These are phyloP conservation scores for Neocallimastix lanati DNA, from an alignment of 192 early-diverging fungal species.

Conservation along the genomic window DNA sequence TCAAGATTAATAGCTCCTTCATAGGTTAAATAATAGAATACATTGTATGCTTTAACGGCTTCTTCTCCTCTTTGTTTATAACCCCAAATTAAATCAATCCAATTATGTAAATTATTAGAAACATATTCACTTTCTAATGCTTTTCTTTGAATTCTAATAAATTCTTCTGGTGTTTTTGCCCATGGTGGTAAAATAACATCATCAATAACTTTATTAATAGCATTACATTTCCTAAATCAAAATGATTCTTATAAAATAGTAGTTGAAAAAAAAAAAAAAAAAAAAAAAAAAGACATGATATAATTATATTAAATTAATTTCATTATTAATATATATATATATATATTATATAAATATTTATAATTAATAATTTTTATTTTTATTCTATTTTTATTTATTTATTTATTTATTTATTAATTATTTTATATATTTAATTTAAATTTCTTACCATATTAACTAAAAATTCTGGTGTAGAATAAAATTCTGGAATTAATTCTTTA, in stretches of 20 bases:
- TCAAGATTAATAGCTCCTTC: conserved; percentile 87
- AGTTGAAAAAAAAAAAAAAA: too few species aligned
- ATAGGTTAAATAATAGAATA: conserved; percentile 92
- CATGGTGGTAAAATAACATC: conserved; percentile 71
- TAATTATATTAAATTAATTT: too few species aligned
- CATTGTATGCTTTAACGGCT: conserved; percentile 70
- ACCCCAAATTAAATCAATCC: conserved; percentile 92
- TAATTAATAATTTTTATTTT: too few species aligned
- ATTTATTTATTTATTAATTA: too few species aligned
- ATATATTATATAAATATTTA: too few species aligned
- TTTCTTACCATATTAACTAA: conserved; percentile 28
- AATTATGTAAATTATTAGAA: conserved; percentile 69
- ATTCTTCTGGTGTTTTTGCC: conserved; percentile 63
- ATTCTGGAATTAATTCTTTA: conserved; percentile 87
- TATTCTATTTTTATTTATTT: too few species aligned
- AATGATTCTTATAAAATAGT: neutral
- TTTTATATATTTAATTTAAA: too few species aligned
- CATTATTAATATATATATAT: too few species aligned
- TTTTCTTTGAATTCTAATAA: conserved; percentile 64
- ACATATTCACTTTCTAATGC: conserved; percentile 66
- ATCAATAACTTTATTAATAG: conserved; percentile 31
- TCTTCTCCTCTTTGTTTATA: conserved; percentile 79
- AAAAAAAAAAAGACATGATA: too few species aligned
- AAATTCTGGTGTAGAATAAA: conserved; percentile 88
- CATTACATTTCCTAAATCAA: conserved; percentile 22